A percentile compares a stretch with the other conserved stretches of the same genome.
phyloP scores from a whole-genome alignment of 2,329 filamentous ascomycete species.

The Thielaviopsis euricoi region DNA sequence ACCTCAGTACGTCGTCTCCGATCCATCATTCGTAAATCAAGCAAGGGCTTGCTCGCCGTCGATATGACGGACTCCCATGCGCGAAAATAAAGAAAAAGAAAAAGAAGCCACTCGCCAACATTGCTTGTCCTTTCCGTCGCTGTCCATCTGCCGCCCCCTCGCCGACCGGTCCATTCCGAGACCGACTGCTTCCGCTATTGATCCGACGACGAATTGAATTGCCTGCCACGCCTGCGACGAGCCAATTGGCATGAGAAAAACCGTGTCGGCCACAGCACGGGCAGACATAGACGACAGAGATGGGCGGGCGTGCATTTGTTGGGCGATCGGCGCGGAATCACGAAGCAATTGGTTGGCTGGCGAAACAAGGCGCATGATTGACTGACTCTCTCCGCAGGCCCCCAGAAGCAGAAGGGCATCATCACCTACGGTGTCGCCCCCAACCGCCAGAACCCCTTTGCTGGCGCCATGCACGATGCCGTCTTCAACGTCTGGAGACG shows the following conservation, averaged over 20 bases:
- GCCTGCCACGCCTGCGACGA: not conserved
- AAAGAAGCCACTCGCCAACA: too few species aligned
- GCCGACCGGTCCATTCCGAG: not conserved
- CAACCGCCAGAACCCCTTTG: conserved; percentile 81
- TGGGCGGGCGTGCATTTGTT: not conserved
- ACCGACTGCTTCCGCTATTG: not conserved
- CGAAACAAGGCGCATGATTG: not conserved
- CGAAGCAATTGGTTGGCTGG: not conserved
- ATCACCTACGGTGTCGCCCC: conserved; percentile 59
- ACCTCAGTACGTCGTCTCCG: conserved; percentile 8
- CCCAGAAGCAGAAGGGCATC: conserved; percentile 46
- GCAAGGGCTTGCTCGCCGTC: not conserved
- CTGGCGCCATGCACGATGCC: conserved; percentile 60
- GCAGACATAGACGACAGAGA: not conserved
- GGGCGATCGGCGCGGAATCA: not conserved
- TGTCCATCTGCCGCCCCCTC: not conserved
- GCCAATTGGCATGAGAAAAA: not conserved
- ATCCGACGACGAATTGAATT: not conserved
- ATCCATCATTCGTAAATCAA: not conserved
- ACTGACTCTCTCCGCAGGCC: conserved; percentile 24
- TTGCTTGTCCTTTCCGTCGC: not conserved
- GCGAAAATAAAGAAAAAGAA: too few species aligned
- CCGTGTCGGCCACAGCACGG: not conserved
- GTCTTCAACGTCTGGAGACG: conserved; percentile 94
- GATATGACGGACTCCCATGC: not conserved